phyloP scores from a whole-genome alignment of 2,329 filamentous ascomycete species.

The Aureobasidium sp. region DNA sequence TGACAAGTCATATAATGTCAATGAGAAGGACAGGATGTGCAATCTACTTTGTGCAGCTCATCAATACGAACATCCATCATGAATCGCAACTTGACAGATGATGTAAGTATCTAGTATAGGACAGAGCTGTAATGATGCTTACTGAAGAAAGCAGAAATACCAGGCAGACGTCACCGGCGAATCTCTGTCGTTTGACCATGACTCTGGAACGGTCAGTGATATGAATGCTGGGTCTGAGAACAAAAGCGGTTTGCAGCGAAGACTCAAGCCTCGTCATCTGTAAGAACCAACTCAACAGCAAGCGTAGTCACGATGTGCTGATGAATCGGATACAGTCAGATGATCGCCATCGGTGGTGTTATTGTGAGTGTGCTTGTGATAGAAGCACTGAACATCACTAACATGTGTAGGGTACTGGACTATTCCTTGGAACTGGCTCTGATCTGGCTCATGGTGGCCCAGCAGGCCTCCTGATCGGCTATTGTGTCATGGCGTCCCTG shows the following conservation, averaged over 20 bases:
- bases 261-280: neutral
- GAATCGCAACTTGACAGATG: neutral
- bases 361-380: neutral
- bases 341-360: slow-evolving; percentile 9
- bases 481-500: neutral
- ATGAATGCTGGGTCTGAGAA: neutral
- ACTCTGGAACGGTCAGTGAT: neutral
- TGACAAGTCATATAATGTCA: neutral
- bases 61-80: neutral
- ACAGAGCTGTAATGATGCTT: neutral
- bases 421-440: neutral
- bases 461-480: neutral
- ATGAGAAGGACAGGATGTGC: neutral
- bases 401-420: neutral
- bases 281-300: neutral
- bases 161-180: neutral
- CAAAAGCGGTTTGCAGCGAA: neutral
- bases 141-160: neutral
- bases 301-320: neutral
- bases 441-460: neutral
- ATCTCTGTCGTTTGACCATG: neutral
- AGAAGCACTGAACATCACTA: neutral
- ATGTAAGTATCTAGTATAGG: neutral
- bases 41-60: neutral
- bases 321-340: neutral